These are phyloP conservation scores for Trametes punicea DNA, from an alignment of 768 basidiomycete genomes.

Conservation along the genomic window DNA sequence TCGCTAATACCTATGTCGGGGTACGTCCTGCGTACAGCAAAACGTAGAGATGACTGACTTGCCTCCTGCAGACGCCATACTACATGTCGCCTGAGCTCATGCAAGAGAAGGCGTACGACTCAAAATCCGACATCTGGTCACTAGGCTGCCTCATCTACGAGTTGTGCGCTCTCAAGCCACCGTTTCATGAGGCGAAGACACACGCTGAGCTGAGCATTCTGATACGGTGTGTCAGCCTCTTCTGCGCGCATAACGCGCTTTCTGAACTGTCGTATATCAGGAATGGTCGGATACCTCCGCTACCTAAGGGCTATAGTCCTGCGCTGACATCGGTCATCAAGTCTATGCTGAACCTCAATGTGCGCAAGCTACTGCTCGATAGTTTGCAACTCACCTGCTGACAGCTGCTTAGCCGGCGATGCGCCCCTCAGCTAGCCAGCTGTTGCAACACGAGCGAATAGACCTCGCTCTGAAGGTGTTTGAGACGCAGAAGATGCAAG, in stretches of 20 bases:
- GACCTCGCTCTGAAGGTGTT: conserved; percentile 67
- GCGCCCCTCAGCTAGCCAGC: conserved; percentile 78
- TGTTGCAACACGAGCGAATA: conserved; percentile 77
- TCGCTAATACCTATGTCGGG: conserved; percentile 96
- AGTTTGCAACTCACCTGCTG: neutral
- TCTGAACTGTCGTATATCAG: conserved; percentile 32
- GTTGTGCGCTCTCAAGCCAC: conserved; percentile 89
- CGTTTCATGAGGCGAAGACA: conserved; percentile 91
- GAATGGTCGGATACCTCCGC: conserved; percentile 86
- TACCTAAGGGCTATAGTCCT: conserved; percentile 81
- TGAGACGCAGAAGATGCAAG: conserved; percentile 78
- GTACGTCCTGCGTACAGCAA: conserved; percentile 42
- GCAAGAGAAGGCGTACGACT: conserved; percentile 96
- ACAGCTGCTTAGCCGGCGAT: conserved; percentile 62
- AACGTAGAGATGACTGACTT: neutral
- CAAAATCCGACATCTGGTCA: conserved; percentile 98
- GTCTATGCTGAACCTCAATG: conserved; percentile 84
- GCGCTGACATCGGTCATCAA: conserved; percentile 72
- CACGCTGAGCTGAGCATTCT: conserved; percentile 80
- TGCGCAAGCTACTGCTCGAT: conserved; percentile 36
- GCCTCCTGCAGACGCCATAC: conserved; percentile 78
- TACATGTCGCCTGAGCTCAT: conserved; percentile 99
- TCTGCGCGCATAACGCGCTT: neutral
- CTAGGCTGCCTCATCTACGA: conserved; percentile 96
- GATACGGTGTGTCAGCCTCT: conserved; percentile 54